phyloP scores from a whole-genome alignment of 2,329 filamentous ascomycete species.

The Phaeomoniella chlamydospora region DNA sequence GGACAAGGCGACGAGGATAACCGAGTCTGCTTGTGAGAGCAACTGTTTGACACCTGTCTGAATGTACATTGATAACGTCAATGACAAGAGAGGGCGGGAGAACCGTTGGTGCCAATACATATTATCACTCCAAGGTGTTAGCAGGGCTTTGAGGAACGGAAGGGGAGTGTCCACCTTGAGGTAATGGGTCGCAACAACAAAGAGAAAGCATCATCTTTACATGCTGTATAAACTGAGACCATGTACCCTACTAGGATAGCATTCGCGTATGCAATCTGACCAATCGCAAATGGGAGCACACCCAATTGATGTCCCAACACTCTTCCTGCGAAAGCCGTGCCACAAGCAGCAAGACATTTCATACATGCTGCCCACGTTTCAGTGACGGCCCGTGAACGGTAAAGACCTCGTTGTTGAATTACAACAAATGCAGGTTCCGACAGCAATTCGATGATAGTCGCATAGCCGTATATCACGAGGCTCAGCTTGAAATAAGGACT shows the following conservation, averaged over 20 bases:
- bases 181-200: slow-evolving; percentile 38
- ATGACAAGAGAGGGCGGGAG: slow-evolving; percentile 52
- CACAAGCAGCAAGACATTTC: slow-evolving; percentile 64
- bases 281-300: slow-evolving; percentile 76
- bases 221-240: slow-evolving; percentile 42
- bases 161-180: slow-evolving; percentile 12
- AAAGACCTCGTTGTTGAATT: slow-evolving; percentile 66
- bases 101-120: slow-evolving; percentile 48
- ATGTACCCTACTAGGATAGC: slow-evolving; percentile 58
- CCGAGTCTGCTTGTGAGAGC: slow-evolving; percentile 84
- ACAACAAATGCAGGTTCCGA: slow-evolving; percentile 84
- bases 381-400: slow-evolving; percentile 64
- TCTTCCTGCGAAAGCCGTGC: slow-evolving; percentile 40
- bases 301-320: slow-evolving; percentile 42
- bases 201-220: slow-evolving; percentile 50
- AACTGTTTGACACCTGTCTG: slow-evolving; percentile 87
- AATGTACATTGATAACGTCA: slow-evolving; percentile 70
- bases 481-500: slow-evolving; percentile 51
- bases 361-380: slow-evolving; percentile 71
- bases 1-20: slow-evolving; percentile 68
- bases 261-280: slow-evolving; percentile 64
- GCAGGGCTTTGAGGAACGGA: slow-evolving; percentile 1
- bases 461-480: slow-evolving; percentile 38
- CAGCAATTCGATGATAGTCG: slow-evolving; percentile 58
- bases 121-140: slow-evolving; percentile 13